Conservation (phyloP, 1,139 yeast genomes). For the Geotrichum bryndzae region DNA sequence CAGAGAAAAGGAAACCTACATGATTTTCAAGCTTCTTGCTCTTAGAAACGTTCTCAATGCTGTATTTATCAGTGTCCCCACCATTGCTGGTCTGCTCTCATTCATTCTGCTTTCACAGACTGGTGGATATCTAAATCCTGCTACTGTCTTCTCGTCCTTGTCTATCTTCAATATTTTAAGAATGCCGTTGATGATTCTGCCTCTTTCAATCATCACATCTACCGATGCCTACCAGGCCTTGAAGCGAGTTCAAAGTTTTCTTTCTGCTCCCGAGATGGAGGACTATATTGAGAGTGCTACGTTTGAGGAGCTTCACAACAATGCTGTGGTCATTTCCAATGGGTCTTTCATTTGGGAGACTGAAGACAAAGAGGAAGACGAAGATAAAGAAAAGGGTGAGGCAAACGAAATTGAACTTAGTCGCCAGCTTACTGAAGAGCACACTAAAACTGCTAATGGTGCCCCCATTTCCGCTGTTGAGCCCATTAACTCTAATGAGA, state of each 20-base stretch:
- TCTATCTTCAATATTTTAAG: constrained; percentile 65
- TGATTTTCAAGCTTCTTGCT: constrained; percentile 32
- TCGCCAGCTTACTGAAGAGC: constrained; percentile 28
- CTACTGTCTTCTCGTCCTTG: constrained; percentile 72
- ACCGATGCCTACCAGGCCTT: constrained; percentile 67
- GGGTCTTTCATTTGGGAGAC: constrained; percentile 69
- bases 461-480: constrained; percentile 30
- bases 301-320: constrained; percentile 30
- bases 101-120: constrained; percentile 68
- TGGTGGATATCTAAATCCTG: constrained; percentile 50
- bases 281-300: constrained; percentile 32
- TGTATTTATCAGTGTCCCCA: constrained; percentile 56
- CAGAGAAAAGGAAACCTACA: constrained; percentile 42
- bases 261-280: constrained; percentile 41
- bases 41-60: constrained; percentile 52
- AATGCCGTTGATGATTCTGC: constrained; percentile 67
- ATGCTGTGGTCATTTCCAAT: constrained; percentile 45
- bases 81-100: constrained; percentile 63
- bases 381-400: constrained; percentile 24
- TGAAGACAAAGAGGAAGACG: constrained; percentile 30
- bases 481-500: constrained; percentile 32
- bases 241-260: constrained; percentile 50
- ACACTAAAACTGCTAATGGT: constrained; percentile 24
- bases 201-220: constrained; percentile 55
- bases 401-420: constrained; percentile 17